Base-by-base conservation (phyloP, 2,329 filamentous ascomycete genomes). In the Apiospora sp. region DNA sequence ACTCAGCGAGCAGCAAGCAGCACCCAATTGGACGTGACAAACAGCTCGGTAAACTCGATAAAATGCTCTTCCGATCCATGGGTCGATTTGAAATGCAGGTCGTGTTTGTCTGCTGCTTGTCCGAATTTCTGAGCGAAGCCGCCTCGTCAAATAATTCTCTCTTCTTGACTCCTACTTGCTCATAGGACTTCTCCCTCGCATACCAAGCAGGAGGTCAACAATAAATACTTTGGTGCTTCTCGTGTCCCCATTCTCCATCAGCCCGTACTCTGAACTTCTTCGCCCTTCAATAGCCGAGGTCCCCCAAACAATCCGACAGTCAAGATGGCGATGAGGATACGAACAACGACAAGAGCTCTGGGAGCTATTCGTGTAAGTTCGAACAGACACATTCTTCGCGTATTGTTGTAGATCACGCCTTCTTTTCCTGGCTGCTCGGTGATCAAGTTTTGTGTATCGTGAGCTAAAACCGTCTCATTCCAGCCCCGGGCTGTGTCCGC, bases 321-420 rank as follows among this genome's bases (percentile, higher is more conserved):
- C 76, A 82, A 79, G 74, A 93, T 94, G 92, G 89, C 91, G 71
- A 85, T 93, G 82, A 91, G 89, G 78, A 83, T 92, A 72, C 87
- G 89, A 82, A 86, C 87, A 76, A 89, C 91, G 71, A 86, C 89
- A 61, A 87, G 89, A 83, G 91, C 90, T 78, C 83, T 93, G 77
- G 87, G 89, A 82, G 89, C 88, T 77, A 82, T 92, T 73, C 90
- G 89, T 85, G 92, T 93, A 85, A 80, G 87, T 79, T 16, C 8
- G 12, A 3, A n/a, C 16, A 8, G 8, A 41, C 1, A 8, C 54
- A 61, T 19, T 69, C 16, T 24, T 30, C 72, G 24, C 67, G 3
- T 54, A 24, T 67, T 73, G 68, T 16, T 14, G 12, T 24, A 27
- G n/a, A 51, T 8, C 1, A 0, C 2, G 1, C 3, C 22, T 37